phyloP scores from a whole-genome alignment of 2,329 filamentous ascomycete species.

The Colletotrichum sp. region DNA sequence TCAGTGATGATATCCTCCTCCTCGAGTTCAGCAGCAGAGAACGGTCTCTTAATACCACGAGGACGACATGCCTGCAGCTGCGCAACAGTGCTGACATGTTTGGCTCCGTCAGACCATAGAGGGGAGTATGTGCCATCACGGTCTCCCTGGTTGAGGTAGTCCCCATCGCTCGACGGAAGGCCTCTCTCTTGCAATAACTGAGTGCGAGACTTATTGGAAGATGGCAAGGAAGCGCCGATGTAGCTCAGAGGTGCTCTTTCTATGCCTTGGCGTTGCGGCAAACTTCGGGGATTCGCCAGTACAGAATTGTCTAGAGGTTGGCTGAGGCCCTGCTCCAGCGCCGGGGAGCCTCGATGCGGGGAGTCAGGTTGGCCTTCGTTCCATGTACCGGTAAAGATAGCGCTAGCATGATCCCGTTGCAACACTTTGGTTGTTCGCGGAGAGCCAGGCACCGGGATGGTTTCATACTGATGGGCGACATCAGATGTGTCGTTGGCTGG shows the following conservation, averaged over 20 bases:
- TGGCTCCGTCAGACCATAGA: slow-evolving; percentile 7
- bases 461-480: slow-evolving; percentile 33
- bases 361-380: slow-evolving; percentile 69
- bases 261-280: slow-evolving; percentile 4
- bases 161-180: not conserved
- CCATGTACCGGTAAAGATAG: slow-evolving; percentile 62
- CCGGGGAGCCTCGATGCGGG: slow-evolving; percentile 37
- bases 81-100: slow-evolving; percentile 6
- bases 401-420: slow-evolving; percentile 55
- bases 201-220: slow-evolving; percentile 1
- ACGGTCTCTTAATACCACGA: slow-evolving; percentile 41
- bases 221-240: slow-evolving; percentile 21
- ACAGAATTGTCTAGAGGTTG: not conserved
- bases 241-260: slow-evolving; percentile 32
- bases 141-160: slow-evolving; percentile 4
- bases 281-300: not conserved
- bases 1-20: slow-evolving; percentile 77
- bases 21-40: slow-evolving; percentile 23
- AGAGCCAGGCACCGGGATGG: slow-evolving; percentile 21
- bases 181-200: not conserved
- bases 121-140: slow-evolving; percentile 21
- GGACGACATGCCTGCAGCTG: slow-evolving; percentile 19
- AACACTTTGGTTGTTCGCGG: not conserved
- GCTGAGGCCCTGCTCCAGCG: slow-evolving; percentile 1
- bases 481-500: slow-evolving; percentile 25